Evolutionary conservation across 2,329 filamentous ascomycete genomes (phyloP).

Genomic region (Madurella fahalii): DNA sequence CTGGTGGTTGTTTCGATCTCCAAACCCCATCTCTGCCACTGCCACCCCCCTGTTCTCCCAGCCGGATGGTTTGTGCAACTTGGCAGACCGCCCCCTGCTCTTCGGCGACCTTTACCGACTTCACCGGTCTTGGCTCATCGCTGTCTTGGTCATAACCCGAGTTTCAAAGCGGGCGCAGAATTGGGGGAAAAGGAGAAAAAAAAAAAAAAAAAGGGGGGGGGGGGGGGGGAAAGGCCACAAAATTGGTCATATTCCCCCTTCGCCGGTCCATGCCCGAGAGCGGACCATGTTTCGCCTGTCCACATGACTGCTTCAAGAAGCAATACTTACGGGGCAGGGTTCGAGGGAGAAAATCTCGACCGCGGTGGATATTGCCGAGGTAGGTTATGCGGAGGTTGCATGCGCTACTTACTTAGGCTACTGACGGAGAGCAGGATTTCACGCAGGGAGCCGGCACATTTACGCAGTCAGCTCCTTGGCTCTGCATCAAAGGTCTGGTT

Average conservation of each 20-base stretch:
- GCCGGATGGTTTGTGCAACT: constrained; percentile 22
- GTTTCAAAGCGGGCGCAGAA: not conserved
- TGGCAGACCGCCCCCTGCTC: constrained; percentile 14
- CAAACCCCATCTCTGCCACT: not conserved
- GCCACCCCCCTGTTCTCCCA: constrained; percentile 10
- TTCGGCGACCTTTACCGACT: constrained; percentile 15
- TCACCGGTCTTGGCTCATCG: constrained; percentile 7
- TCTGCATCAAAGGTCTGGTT: not conserved
- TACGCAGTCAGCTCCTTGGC: not conserved
- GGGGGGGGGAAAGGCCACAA: too few relatives aligned
- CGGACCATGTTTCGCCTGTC: not conserved
- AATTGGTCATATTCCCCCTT: not conserved
- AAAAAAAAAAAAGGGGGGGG: too few relatives aligned
- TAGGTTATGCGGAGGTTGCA: not conserved
- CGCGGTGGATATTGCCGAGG: constrained; percentile 1
- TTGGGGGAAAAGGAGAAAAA: not conserved
- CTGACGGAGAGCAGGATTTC: not conserved
- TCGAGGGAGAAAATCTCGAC: not conserved
- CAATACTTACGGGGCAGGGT: not conserved
- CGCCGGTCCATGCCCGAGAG: not conserved
- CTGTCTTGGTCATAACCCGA: not conserved
- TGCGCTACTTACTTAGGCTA: not conserved
- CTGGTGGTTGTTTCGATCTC: not conserved
- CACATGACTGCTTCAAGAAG: not conserved
- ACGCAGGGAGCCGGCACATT: not conserved